Conservation (phyloP, 257 asterid genomes). For the Ophiorrhiza pumila region DNA sequence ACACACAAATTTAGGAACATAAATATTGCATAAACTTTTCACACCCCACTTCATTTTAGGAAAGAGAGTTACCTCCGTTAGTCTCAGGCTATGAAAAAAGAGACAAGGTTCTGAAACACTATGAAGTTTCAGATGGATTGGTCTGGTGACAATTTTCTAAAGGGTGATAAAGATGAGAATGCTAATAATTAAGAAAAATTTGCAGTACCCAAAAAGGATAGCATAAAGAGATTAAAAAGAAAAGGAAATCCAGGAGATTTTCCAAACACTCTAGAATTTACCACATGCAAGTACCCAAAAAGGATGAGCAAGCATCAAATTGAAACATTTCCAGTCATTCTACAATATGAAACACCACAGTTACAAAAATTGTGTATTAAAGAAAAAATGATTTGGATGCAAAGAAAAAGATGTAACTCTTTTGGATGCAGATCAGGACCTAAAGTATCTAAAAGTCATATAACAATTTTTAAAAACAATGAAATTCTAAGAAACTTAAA, state of each 20-base stretch:
- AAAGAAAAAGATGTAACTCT: background rate
- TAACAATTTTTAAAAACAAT: background rate
- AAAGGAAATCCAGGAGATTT: background rate
- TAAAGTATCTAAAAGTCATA: background rate
- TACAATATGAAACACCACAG: background rate
- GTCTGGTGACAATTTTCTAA: too few species aligned
- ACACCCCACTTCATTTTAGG: too few species aligned
- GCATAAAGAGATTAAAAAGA: too few species aligned
- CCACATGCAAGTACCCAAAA: background rate
- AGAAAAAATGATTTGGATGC: background rate
- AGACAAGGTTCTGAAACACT: background rate
- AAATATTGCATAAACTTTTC: too few species aligned
- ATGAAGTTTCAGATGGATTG: background rate
- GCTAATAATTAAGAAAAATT: background rate
- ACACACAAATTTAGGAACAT: too few species aligned
- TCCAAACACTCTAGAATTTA: background rate
- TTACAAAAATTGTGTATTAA: background rate
- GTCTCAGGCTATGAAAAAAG: too few species aligned
- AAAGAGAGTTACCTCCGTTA: too few species aligned
- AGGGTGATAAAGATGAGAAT: background rate
- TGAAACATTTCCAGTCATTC: background rate
- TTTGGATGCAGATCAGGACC: background rate
- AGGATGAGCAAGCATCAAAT: background rate
- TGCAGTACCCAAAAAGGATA: background rate
- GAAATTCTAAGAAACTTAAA: conserved; percentile 17